Base-by-base conservation (phyloP, 139 green algal genomes). In the Chlamydomonas sp. region DNA sequence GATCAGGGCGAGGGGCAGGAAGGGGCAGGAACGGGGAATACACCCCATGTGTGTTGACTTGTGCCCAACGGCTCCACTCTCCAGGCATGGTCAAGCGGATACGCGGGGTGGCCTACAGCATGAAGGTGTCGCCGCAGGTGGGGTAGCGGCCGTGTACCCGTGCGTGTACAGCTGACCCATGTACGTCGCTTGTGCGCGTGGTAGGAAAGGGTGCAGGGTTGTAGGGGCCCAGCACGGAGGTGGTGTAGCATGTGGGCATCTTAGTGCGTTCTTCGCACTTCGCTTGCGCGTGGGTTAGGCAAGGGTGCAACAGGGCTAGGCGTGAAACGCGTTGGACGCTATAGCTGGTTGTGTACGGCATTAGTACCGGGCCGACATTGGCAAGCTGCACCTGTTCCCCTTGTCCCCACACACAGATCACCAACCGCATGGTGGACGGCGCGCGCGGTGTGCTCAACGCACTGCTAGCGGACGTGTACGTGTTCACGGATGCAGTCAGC, bases 31-130 rank as follows among this genome's bases (percentile, higher is more conserved):
- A 49, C 31, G 31, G 31, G 31, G 31, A 49, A 49, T 49, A 49
- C 31, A 49, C 31, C 31, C 31, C 31, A 5, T 77, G 71, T 5
- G 17, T 4, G 72, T 20, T 59, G 3, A n/a, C 67, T 15, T 4
- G 14, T 73, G 10, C 67, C 10, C 67, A 4, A 12, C 17, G n/a
- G 1, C 61, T 89, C 63, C 85, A 96, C 89, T 77, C 80, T 62
- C 12, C 95, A 99, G 98, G 98, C 63, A 96, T 99, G 94, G 97
- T 99, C 63, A 98, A 98, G 92, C 91, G 98, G 5, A 94, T 99
- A 58, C 93, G 98, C 8, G 98, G 98, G 7, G 95, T 99, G n/a
- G 96, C 98, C 3, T 98, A 98, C 90, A 94, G 93, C 17, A 95
- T 95, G 85, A 87, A 85, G 86, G 89, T 92, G 31, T 77, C 85